Conservation (phyloP, 768 basidiomycete species). For the Lentinula raphanica region DNA sequence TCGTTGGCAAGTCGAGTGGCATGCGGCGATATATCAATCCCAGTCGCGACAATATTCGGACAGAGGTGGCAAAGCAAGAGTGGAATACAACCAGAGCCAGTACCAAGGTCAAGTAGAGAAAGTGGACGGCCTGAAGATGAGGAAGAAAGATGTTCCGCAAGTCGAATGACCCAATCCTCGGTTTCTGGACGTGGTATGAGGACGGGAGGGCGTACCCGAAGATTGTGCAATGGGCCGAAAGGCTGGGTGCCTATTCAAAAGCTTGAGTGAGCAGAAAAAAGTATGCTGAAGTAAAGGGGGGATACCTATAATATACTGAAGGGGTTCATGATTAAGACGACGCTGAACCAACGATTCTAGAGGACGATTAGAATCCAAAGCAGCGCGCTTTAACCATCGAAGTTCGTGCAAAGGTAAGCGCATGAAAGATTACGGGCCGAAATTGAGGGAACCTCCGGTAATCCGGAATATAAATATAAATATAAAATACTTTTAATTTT, state of each 20-base stretch:
- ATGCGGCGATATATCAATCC: slow-evolving; percentile 61
- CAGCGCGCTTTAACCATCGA: slow-evolving; percentile 6
- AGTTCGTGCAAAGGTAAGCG: neutral
- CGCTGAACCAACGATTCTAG: slow-evolving; percentile 50
- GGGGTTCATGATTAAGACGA: slow-evolving; percentile 65
- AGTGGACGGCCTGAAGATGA: slow-evolving; percentile 30
- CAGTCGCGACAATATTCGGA: slow-evolving; percentile 52
- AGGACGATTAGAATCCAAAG: slow-evolving; percentile 9
- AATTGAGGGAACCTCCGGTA: neutral
- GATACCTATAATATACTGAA: slow-evolving; percentile 83
- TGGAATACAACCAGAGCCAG: slow-evolving; percentile 89
- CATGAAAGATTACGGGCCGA: neutral
- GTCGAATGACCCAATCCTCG: slow-evolving; percentile 69
- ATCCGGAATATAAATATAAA: no score
- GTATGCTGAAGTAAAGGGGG: neutral
- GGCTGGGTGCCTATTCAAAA: slow-evolving; percentile 63
- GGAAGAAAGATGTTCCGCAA: slow-evolving; percentile 41
- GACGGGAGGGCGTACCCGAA: slow-evolving; percentile 70
- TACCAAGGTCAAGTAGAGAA: slow-evolving; percentile 79
- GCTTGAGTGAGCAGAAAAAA: neutral
- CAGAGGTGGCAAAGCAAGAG: slow-evolving; percentile 71
- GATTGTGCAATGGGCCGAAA: slow-evolving; percentile 70
- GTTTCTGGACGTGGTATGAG: slow-evolving; percentile 97
- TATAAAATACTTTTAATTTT: neutral
- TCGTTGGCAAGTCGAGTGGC: slow-evolving; percentile 51